These are phyloP conservation scores for Anthostomella pinea DNA, from an alignment of 2,329 filamentous ascomycete species.

Conservation along the genomic window DNA sequence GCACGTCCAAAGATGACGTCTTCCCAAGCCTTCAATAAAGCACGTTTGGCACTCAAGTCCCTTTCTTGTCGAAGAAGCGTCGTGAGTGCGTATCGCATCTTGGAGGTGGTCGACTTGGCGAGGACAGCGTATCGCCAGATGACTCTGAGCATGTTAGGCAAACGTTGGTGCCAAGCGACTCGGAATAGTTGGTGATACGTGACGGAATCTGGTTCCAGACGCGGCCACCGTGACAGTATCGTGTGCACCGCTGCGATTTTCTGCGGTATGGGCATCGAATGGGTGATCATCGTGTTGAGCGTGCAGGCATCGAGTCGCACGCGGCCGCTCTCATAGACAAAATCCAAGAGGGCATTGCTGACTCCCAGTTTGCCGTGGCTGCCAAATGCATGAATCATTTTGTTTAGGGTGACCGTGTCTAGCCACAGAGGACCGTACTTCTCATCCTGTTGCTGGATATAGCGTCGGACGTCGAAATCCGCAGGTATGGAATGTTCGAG, in stretches of 20 bases:
- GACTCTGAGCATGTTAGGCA: slow-evolving; percentile 31
- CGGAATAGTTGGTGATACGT: slow-evolving; percentile 28
- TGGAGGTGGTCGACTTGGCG: slow-evolving; percentile 8
- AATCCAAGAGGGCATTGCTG: slow-evolving; percentile 20
- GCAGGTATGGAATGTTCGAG: slow-evolving; percentile 15
- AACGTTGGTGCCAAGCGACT: slow-evolving; percentile 22
- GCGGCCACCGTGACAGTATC: slow-evolving; percentile 17
- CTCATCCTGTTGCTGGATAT: slow-evolving; percentile 19
- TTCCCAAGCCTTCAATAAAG: slow-evolving; percentile 26
- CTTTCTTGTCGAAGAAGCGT: slow-evolving; percentile 12
- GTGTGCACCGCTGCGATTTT: slow-evolving; percentile 11
- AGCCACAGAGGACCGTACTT: slow-evolving; percentile 27
- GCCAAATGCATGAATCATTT: slow-evolving; percentile 27
- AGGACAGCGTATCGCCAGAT: slow-evolving; percentile 29
- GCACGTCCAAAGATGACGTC: slow-evolving; percentile 25
- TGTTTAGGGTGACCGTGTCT: slow-evolving; percentile 25
- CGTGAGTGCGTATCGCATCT: slow-evolving; percentile 22
- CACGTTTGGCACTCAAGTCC: slow-evolving; percentile 3
- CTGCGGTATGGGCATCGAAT: slow-evolving; percentile 12
- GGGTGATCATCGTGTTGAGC: slow-evolving; percentile 30
- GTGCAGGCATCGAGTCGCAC: slow-evolving; percentile 19
- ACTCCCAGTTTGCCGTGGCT: slow-evolving; percentile 13
- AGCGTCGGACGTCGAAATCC: slow-evolving; percentile 10
- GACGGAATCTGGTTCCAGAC: slow-evolving; percentile 14
- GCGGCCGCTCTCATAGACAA: slow-evolving; percentile 6